Evolutionary conservation across 2,329 filamentous ascomycete genomes (phyloP), one percentile per base, ranked within the genome.

Genomic region (Sordariomycetes sp.): DNA sequence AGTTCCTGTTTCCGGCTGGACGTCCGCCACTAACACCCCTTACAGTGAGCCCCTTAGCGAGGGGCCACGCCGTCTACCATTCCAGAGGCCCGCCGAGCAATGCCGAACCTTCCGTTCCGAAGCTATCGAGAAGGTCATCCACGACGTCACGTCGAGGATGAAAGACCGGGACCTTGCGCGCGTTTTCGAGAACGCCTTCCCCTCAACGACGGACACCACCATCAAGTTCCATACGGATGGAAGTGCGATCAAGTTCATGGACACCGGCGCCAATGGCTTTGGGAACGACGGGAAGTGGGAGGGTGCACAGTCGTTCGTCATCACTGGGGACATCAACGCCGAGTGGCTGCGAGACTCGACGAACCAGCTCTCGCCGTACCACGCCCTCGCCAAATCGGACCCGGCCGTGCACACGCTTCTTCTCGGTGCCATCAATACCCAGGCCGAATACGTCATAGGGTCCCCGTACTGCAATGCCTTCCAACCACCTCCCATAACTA

Each of bases 401-500:
- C 81, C 83, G 46, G 81, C 80, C 50, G 86, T 99, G 55, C 84
- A 87, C 68, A 86, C 82, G 61, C 76, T 99, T 57, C 90, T 99
- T 28, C 76, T 95, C 1, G 94, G 94, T 24, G 93, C 93, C 50
- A 96, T 97, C 74, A 96, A 96, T 70, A 97, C 94, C 0, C 94
- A 99, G 72, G 82, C 89, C 18, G 93, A 97, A 71, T 97, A 91
- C 67, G 89, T 99, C 50, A 96, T 97, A 61, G 84, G 90, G 66
- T 91, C 89, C 1, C 94, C 94, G 0, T 99, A 97, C 74, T 99
- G 94, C 79, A 97, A 99, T 71, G 94, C 94, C 20, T 99, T 97
- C 72, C 94, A 99, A 70, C 93, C 94, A 4, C 94, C 94, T 0
- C 87, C 89, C 2, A 89, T 91, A 7, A 92, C 90, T 62, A 83